Evolutionary conservation across 305 asterid species (phyloP), one percentile per base, ranked within the genome.

Genomic region (Ilex paraguariensis): DNA sequence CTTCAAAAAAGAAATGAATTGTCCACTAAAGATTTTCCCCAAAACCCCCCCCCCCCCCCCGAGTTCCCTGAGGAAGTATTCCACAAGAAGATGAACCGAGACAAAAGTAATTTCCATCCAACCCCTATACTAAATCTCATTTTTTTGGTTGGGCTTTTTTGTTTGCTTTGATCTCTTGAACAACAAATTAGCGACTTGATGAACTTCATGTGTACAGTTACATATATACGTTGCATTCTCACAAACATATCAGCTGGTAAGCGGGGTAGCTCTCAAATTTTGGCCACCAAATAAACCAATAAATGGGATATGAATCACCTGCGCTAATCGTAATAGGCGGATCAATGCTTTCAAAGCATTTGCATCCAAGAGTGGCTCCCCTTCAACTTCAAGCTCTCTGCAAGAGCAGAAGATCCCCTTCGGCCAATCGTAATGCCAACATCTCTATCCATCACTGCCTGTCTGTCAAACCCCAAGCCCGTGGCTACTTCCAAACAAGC

Each of bases 281-380:
- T 3, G 53, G 13, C 13, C 53, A 11, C 14, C 16, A 49, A 49
- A 5, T 12, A 49, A 49, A 49, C 53, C 53, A 49, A 4, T 49
- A 14, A 52, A 36, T 36, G 9, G 42, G 14, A 51, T 36, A 65
- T 68, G 13, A 60, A 61, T 63, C 84, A 94, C 99, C 89, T 91
- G 99, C 5, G 97, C 95, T 68, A 94, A 60, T 60, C 95, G 84
- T 80, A 94, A 76, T 42, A 94, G 90, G 60, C 97, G 95, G 65
- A 94, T 88, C 75, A 94, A 77, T 52, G 95, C 97, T 82, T 84
- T 94, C 84, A 94, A 78, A 69, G 97, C 95, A 69, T 77, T 77
- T 55, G 95, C 91, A 78, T 94, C 93, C 77, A 94, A 69, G 68
- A 91, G 95, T 32, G 98, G 97, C 77, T 94, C 97, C 68, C 99